Base-by-base conservation (phyloP, 495 filamentous ascomycete species). In the Durotheca rogersii region DNA sequence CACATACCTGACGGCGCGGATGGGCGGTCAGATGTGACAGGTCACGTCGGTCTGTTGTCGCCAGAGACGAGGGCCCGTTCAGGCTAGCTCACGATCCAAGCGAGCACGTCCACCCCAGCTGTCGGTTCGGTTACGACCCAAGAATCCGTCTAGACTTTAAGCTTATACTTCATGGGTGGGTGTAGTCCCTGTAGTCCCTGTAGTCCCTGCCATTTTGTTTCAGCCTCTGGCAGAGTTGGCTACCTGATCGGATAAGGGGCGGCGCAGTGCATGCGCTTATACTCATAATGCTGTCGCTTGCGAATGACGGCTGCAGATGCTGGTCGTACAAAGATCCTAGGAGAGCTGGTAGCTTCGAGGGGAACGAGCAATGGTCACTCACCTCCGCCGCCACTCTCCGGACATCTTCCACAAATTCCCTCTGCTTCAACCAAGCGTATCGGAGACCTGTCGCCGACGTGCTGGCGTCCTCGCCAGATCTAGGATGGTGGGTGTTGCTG, bases 11-110 rank as follows among this genome's bases (percentile, higher is more conserved):
- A 29, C 50, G 50, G 56, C 56, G 56, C 56, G 56, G 56, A 59
- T 54, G 50, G 56, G 56, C 56, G 56, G 50, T 54, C 56, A 56
- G 48, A 60, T 60, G 37, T 60, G 57, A 60, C 47, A 39, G 27
- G 47, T 60, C 57, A 60, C 29, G 18, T 32, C 12, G 14, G 14
- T 5, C n/a, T 40, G 49, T 37, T 59, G 41, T 31, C 42, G 40
- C 48, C 50, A 53, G 41, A 45, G 45, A 41, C 41, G 40, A 16
- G 34, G 50, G 39, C 56, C 56, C 25, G 40, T 59, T 59, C 56
- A 46, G 56, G 56, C 48, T 54, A 53, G 45, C 45, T 49, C 17
- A 34, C 50, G 50, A 52, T 45, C 56, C 50, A 54, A 59, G 50
- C 56, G 56, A 46, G 45, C 23, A 54, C 41, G 36, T 41, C 50